Base-by-base conservation (phyloP, 192 early-diverging fungal species). In the Coemansia sp. region DNA sequence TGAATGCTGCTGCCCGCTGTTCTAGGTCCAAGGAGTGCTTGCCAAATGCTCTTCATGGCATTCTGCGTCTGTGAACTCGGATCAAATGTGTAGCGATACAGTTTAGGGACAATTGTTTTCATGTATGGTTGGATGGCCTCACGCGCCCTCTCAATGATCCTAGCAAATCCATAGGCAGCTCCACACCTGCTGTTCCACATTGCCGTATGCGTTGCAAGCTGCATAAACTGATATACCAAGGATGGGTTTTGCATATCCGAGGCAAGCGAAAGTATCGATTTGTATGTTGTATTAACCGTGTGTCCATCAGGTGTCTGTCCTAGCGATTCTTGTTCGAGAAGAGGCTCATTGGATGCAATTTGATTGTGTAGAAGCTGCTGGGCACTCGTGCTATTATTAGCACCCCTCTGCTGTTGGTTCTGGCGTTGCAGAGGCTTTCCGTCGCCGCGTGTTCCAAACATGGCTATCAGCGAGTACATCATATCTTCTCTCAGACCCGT, bases 241-340 rank as follows among this genome's bases (percentile, higher is more conserved):
- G 96, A 92, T 4, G 96, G 95, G 48, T 96, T 93, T 61, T 94
- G 95, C 87, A 98, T 88, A 46, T 96, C 96, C 15, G 90, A 88
- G 0, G 96, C 95, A n/a, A 98, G 83, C 4, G 91, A 92, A 52
- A 94, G 83, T 39, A 98, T 86, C 19, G 88, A 90, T 74, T 91
- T 87, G 71, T 91, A 93, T 4, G 90, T 92, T 8, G 90, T 85
- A 61, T 76, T 76, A 5, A 73, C 58, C 41, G 71, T 40, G 18
- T 72, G 70, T 4, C 65, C 74, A 22, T 76, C 71, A 3, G 71
- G 76, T 52, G 70, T 78, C 55, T 72, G 67, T 0, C 71, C 76
- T 16, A 78, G 64, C 8, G 67, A 66, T 32, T 69, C 67, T 37
- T 78, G 66, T 39, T 73, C 71, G 48, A 78, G 76, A 36, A 78